Percentiles rank a stretch among this genome's conserved stretches.
phyloP scores from a whole-genome alignment of 441 rosid genomes.

The Theobroma grandiflorum region DNA sequence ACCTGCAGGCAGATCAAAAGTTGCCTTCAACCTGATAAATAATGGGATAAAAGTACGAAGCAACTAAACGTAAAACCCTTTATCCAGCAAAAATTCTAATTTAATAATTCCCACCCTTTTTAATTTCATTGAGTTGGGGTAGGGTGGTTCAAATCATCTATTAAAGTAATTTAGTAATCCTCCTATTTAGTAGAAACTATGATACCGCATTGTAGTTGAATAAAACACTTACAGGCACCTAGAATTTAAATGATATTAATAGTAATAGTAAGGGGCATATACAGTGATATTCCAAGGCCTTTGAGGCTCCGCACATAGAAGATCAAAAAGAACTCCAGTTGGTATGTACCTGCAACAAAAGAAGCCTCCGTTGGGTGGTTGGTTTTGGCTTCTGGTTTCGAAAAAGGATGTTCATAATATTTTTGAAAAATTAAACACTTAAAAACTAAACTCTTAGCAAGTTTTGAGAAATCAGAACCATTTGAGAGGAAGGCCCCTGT shows the following conservation, averaged over 20 bases:
- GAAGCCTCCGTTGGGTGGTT: too few species aligned
- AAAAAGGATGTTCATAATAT: not conserved
- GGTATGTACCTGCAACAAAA: constrained; percentile 77
- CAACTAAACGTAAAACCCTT: not conserved
- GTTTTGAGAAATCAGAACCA: constrained; percentile 44
- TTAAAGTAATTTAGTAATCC: constrained; percentile 2
- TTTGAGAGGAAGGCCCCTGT: constrained; percentile 88
- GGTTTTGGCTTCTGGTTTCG: not conserved
- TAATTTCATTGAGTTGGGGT: not conserved
- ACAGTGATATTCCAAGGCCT: constrained; percentile 98
- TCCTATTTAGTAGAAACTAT: not conserved
- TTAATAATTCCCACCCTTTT: not conserved
- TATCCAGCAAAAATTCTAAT: not conserved
- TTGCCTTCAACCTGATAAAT: constrained; percentile 16
- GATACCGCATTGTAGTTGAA: not conserved
- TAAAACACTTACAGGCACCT: not conserved
- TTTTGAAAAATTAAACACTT: not conserved
- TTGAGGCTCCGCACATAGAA: constrained; percentile 82
- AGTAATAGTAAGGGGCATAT: constrained; percentile 16
- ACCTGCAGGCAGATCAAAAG: constrained; percentile 56
- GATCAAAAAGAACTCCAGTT: constrained; percentile 92
- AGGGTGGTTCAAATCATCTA: not conserved
- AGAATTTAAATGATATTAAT: not conserved
- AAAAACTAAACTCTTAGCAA: not conserved
- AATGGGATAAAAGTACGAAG: not conserved